Evolutionary conservation across 2,329 filamentous ascomycete species (phyloP), one percentile per base, ranked within the genome.

Genomic region (Fusarium luffae): DNA sequence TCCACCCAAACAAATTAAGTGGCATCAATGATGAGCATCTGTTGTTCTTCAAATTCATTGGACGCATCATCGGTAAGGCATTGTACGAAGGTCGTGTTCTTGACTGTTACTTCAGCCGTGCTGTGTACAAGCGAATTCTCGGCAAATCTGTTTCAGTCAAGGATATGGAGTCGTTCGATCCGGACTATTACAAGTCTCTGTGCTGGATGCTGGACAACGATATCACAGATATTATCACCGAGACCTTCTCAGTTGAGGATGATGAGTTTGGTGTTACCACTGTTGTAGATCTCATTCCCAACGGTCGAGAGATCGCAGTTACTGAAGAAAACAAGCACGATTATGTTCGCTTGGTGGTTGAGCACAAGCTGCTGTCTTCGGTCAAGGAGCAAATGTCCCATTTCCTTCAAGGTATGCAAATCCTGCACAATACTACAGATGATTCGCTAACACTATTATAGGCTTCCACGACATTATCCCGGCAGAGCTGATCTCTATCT

Each of bases 11-110:
- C 81, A 93, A 93, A 77, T 88, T 97, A 69, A 98, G 95, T 80
- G 90, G 90, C 46, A 91, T 98, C 86, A 99, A 99, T 78, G 91
- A 93, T 34, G 95, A 99, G 81, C 97, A 99, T 84, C 82, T 98
- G 63, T 90, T 93, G 85, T 99, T 98, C 87, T 99, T 99, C 89
- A 98, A 98, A 79, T 99, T 99, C 82, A 98, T 99, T 76, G 96
- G 96, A 43, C 93, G 96, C 51, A 94, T 99, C 81, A 99, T 99
- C 74, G 97, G 96, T 75, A 99, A 99, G 82, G 96, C 96, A 40
- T 86, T 99, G 50, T 99, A 98, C 79, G 97, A 99, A 83, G 93
- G 93, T 47, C 92, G 96, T 59, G 90, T 99, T 37, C 89, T 99
- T 30, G 96, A 99, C 80, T 99, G 96, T 81, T 97, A 98, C 85